phyloP scores from a whole-genome alignment of 164 flowering plant species.

The Berberis vulgaris region DNA sequence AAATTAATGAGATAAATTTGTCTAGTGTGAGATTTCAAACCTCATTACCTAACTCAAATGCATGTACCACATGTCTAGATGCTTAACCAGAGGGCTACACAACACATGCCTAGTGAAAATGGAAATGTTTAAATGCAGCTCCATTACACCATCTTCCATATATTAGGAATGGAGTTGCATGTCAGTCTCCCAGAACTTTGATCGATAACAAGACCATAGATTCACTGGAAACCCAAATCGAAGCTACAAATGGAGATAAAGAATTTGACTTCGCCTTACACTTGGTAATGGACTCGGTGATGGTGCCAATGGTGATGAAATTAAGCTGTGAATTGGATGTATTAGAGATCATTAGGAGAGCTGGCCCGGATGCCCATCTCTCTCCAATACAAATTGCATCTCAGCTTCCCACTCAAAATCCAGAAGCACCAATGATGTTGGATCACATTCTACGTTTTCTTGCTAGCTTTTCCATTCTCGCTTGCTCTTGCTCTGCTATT shows the following conservation, averaged over 20 bases:
- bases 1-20: too few relatives aligned
- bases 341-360: neutral
- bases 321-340: neutral
- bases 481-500: neutral
- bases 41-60: too few relatives aligned
- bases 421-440: neutral
- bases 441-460: neutral
- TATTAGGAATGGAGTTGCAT: too few relatives aligned
- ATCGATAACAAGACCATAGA: too few relatives aligned
- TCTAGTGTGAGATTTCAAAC: too few relatives aligned
- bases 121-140: too few relatives aligned
- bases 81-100: too few relatives aligned
- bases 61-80: too few relatives aligned
- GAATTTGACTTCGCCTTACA: neutral
- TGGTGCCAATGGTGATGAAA: neutral
- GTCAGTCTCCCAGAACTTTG: too few relatives aligned
- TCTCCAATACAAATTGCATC: neutral
- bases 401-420: neutral
- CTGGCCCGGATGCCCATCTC: neutral
- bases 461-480: neutral
- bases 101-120: too few relatives aligned
- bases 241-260: neutral
- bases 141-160: too few relatives aligned
- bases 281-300: neutral
- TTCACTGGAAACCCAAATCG: neutral